phyloP scores from a whole-genome alignment of 768 basidiomycete species.

The Termitomyces sp. region DNA sequence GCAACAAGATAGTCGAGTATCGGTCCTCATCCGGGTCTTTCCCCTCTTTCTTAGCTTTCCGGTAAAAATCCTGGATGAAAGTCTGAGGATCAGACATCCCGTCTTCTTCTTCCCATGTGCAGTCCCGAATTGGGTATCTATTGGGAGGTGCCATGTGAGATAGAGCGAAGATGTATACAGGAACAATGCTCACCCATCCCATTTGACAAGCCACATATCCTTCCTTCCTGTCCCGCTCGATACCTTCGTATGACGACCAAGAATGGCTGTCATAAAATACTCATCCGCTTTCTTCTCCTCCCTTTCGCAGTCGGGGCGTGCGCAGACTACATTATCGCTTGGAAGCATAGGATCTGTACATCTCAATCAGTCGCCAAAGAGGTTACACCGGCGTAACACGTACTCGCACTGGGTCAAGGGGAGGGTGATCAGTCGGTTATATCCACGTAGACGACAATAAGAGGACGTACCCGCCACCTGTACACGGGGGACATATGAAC shows the following conservation, averaged over 20 bases:
- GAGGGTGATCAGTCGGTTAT: not conserved
- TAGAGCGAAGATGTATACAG: not conserved
- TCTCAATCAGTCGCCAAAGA: not conserved
- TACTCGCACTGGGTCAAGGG: constrained; percentile 8
- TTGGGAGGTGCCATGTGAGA: not conserved
- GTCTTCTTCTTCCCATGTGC: constrained; percentile 30
- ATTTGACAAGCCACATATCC: constrained; percentile 32
- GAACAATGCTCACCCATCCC: constrained; percentile 29
- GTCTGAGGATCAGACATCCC: constrained; percentile 21
- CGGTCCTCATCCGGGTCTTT: constrained; percentile 20
- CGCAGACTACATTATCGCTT: constrained; percentile 12
- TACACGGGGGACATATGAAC: constrained; percentile 42
- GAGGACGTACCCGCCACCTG: constrained; percentile 21
- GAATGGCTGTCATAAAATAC: constrained; percentile 28
- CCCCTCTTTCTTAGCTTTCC: constrained; percentile 22
- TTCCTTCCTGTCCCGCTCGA: constrained; percentile 17
- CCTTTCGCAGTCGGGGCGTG: constrained; percentile 23
- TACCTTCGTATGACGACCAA: constrained; percentile 24
- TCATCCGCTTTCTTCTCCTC: constrained; percentile 11
- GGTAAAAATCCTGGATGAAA: constrained; percentile 26
- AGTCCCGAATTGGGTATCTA: constrained; percentile 28
- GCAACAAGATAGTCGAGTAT: constrained; percentile 20
- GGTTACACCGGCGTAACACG: not conserved
- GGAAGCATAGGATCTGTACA: constrained; percentile 8
- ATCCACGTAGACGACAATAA: not conserved